These are phyloP conservation scores for Scheffersomyces insectosa DNA, from an alignment of 1,139 yeast genomes.

Conservation along the genomic window DNA sequence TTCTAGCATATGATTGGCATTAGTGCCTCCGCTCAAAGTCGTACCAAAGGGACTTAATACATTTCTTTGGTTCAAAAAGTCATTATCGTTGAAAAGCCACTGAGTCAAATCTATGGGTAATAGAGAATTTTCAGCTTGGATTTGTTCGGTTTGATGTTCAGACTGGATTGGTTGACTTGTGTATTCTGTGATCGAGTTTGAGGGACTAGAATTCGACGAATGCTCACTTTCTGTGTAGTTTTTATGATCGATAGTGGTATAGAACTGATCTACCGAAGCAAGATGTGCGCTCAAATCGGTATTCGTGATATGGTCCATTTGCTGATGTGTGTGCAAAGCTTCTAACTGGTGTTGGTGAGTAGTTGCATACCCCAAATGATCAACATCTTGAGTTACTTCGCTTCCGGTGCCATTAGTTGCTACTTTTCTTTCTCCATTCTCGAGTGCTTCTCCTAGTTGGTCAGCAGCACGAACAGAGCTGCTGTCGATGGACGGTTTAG, in stretches of 20 bases:
- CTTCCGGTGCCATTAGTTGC: neutral
- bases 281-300: neutral
- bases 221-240: neutral
- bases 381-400: neutral
- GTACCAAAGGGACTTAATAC: neutral
- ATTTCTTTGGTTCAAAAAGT: neutral
- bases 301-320: neutral
- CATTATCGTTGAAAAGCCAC: constrained; percentile 1
- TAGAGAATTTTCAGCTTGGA: neutral
- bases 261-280: neutral
- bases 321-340: neutral
- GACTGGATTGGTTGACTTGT: neutral
- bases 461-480: neutral
- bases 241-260: neutral
- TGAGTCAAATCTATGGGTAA: constrained; percentile 1
- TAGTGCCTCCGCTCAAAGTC: neutral
- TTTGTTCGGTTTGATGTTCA: neutral
- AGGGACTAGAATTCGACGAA: neutral
- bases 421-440: neutral
- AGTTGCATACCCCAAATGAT: neutral
- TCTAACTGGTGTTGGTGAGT: neutral
- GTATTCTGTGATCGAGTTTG: neutral
- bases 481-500: neutral
- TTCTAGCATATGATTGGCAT: neutral
- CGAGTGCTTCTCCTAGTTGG: neutral